phyloP scores from a whole-genome alignment of 2,329 filamentous ascomycete species.

The Didymella exigua region DNA sequence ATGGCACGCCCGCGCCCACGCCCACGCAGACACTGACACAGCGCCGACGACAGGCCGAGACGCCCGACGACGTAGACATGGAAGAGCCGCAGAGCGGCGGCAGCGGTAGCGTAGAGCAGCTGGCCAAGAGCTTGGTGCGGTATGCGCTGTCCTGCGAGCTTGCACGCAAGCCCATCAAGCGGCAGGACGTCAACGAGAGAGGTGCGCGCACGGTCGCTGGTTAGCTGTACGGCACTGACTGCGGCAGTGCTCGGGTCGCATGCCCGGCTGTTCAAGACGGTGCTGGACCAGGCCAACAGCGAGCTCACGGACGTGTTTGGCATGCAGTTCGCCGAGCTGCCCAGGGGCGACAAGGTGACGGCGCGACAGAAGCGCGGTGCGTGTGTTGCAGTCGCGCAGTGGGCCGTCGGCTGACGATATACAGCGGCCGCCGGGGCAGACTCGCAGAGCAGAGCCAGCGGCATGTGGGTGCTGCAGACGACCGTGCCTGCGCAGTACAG shows the following conservation, averaged over 20 bases:
- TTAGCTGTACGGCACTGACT: constrained; percentile 6
- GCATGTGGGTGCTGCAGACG: constrained; percentile 78
- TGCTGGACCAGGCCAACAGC: constrained; percentile 78
- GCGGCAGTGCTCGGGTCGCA: constrained; percentile 69
- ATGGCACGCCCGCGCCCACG: constrained; percentile 18
- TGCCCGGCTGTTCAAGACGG: constrained; percentile 71
- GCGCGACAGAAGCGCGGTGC: constrained; percentile 77
- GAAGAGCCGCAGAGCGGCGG: constrained; percentile 15
- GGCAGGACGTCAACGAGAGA: constrained; percentile 64
- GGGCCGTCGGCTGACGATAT: background rate
- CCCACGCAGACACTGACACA: constrained; percentile 26
- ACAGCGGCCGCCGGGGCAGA: constrained; percentile 62
- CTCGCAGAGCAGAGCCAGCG: constrained; percentile 59
- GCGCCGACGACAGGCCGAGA: constrained; percentile 23
- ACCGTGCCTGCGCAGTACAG: constrained; percentile 73
- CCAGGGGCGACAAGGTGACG: constrained; percentile 78
- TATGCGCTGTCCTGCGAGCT: constrained; percentile 67
- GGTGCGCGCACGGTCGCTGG: constrained; percentile 22
- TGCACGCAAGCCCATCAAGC: constrained; percentile 61
- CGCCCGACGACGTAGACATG: constrained; percentile 23
- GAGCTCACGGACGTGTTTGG: constrained; percentile 77
- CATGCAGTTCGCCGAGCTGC: constrained; percentile 90
- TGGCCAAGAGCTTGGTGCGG: constrained; percentile 67
- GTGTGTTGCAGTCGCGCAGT: constrained; percentile 17
- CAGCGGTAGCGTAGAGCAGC: constrained; percentile 47